Evolutionary conservation across 176 grass and related monocot genomes (phyloP).

Genomic region (Tillandsia leiboldiana): DNA sequence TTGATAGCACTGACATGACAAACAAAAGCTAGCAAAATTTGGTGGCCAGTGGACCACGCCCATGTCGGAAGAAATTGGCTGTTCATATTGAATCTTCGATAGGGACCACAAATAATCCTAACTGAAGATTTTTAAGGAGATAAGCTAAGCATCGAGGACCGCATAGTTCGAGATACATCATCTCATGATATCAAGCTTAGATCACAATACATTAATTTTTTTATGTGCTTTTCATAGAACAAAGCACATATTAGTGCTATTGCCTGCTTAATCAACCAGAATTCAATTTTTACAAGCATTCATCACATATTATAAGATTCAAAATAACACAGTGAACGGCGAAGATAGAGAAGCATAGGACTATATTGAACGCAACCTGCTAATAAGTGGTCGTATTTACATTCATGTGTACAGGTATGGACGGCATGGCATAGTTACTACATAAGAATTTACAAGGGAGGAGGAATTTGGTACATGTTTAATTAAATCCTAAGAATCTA

Average conservation of each 20-base stretch:
- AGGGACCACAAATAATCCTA: not conserved
- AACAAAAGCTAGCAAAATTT: not conserved
- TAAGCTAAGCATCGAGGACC: too few relatives aligned
- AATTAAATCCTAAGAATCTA: not conserved
- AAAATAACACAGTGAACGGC: too few relatives aligned
- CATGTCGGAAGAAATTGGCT: not conserved
- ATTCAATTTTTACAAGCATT: too few relatives aligned
- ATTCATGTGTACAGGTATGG: not conserved
- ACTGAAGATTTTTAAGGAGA: too few relatives aligned
- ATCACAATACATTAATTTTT: too few relatives aligned
- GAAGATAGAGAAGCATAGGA: not conserved
- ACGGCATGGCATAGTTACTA: not conserved
- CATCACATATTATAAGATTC: too few relatives aligned
- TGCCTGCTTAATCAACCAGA: too few relatives aligned
- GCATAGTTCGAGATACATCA: too few relatives aligned
- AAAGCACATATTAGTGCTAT: too few relatives aligned
- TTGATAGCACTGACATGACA: too few relatives aligned
- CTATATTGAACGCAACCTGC: not conserved
- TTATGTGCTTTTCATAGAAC: too few relatives aligned
- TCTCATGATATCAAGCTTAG: too few relatives aligned
- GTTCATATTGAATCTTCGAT: not conserved
- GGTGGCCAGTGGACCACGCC: not conserved
- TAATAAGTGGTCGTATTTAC: not conserved
- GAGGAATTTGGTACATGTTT: not conserved
- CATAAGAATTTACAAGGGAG: not conserved